Conservation (phyloP, 1,284 basidiomycete species). For the Cryptococcus maquisensis region DNA sequence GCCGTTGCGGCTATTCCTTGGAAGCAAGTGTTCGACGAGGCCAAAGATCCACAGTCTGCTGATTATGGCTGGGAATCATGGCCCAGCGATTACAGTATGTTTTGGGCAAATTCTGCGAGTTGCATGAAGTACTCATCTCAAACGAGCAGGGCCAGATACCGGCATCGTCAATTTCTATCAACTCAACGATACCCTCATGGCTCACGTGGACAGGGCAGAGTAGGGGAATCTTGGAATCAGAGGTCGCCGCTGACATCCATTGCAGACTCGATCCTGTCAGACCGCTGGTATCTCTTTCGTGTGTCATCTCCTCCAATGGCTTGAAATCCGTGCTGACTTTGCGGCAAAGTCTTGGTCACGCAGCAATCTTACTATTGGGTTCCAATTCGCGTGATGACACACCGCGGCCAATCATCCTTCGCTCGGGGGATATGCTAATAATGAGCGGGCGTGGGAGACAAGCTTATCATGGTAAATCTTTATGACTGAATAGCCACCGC, state of each 20-base stretch:
- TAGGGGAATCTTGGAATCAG: constrained; percentile 14
- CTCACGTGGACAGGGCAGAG: constrained; percentile 87
- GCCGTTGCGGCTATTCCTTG: constrained; percentile 65
- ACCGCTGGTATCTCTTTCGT: constrained; percentile 87
- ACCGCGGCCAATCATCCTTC: constrained; percentile 74
- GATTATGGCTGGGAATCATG: constrained; percentile 64
- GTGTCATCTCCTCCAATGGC: constrained; percentile 32
- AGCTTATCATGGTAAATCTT: constrained; percentile 69
- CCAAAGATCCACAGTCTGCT: constrained; percentile 27
- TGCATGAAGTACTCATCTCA: background rate
- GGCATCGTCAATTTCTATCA: constrained; percentile 93
- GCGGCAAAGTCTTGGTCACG: constrained; percentile 68
- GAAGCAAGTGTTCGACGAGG: constrained; percentile 58
- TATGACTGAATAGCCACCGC: background rate
- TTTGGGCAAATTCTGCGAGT: too few species aligned
- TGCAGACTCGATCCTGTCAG: constrained; percentile 60
- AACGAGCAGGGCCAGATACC: constrained; percentile 73
- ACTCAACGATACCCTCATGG: constrained; percentile 80
- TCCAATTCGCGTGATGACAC: constrained; percentile 66
- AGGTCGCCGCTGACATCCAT: background rate
- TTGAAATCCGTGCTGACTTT: background rate
- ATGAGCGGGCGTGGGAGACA: constrained; percentile 81
- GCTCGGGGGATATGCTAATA: constrained; percentile 83
- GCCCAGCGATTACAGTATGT: constrained; percentile 66
- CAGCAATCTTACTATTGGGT: constrained; percentile 83